Evolutionary conservation across 1,284 basidiomycete genomes (phyloP), one percentile per base, ranked within the genome.

Genomic region (Trichosporon coremiiforme): DNA sequence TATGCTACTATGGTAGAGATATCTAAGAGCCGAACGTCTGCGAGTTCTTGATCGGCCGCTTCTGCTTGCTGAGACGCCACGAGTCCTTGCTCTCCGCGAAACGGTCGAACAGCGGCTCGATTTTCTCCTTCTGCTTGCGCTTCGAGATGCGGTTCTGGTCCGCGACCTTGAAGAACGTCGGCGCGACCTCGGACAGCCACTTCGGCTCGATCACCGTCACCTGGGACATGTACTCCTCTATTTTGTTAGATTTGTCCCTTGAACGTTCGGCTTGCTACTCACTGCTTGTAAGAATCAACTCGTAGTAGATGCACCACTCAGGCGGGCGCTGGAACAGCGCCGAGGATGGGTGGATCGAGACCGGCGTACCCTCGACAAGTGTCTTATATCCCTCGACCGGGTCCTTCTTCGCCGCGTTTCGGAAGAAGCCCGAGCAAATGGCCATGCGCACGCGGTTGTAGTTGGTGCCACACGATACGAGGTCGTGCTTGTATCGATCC

Each of bases 401-500:
- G 72, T 84, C 83, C 84, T 98, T 97, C 86, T 98, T 98, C 29
- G 95, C 95, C 0, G 95, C 94, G 78, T 97, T 91, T 25, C 94
- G 88, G 89, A 97, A 98, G 85, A 92, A 96, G 31, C 97, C 96
- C 13, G 94, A 96, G 78, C 94, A 97, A 71, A 99, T 98, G 4
- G 97, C 95, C 80, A 92, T 91, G 60, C 96, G 91, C 3, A 99
- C 93, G 13, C 89, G 88, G 81, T 97, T 98, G 85, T 90, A 98
- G 82, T 99, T 95, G 75, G 89, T 89, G 29, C 95, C 95, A 17
- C 93, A 82, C 4, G 78, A 79, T 6, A 81, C 78, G 72, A 99
- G 92, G 77, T 98, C 95, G 81, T 98, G 95, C 79, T 96, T 97
- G 83, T 98, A 98, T 69, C 97, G 87, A 81, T 99, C 96, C 96